These are phyloP conservation scores for Candida endomychidarum DNA, from an alignment of 805 yeast genomes.

Conservation along the genomic window DNA sequence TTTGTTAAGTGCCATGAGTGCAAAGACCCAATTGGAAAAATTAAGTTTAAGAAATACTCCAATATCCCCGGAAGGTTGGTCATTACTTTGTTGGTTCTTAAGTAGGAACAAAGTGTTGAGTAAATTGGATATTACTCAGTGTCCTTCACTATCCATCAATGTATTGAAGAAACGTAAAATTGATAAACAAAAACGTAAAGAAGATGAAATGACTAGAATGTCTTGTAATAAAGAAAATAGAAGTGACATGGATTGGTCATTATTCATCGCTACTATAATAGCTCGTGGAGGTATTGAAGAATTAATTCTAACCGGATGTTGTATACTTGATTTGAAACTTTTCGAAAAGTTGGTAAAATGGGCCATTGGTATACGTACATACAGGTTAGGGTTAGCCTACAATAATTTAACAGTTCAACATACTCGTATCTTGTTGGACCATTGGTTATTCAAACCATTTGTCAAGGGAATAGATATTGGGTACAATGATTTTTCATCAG, in stretches of 20 bases:
- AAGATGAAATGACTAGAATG: constrained; percentile 41
- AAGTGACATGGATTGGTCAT: constrained; percentile 79
- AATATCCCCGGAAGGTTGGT: constrained; percentile 75
- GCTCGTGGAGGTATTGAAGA: constrained; percentile 79
- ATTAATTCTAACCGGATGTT: constrained; percentile 73
- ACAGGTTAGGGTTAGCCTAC: constrained; percentile 74
- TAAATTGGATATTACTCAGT: constrained; percentile 71
- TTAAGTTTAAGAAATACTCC: constrained; percentile 77
- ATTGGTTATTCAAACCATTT: constrained; percentile 53
- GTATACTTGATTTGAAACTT: constrained; percentile 53
- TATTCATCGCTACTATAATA: constrained; percentile 66
- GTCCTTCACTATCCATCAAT: constrained; percentile 48
- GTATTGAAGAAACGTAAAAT: constrained; percentile 38
- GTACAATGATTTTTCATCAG: constrained; percentile 64
- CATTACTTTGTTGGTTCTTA: constrained; percentile 70
- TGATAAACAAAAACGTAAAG: constrained; percentile 18
- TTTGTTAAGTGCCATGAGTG: constrained; percentile 66
- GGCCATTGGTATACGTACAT: constrained; percentile 56
- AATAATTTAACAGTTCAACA: constrained; percentile 66
- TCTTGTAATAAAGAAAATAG: constrained; percentile 52
- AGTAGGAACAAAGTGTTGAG: constrained; percentile 58
- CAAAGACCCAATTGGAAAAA: constrained; percentile 66
- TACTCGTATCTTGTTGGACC: constrained; percentile 47
- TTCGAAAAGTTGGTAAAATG: constrained; percentile 56
- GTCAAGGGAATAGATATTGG: constrained; percentile 80